A percentile compares a stretch with the other conserved stretches of the same genome.
Evolutionary conservation across 768 basidiomycete species (phyloP).

Genomic region (Boletus eberwhitei): DNA sequence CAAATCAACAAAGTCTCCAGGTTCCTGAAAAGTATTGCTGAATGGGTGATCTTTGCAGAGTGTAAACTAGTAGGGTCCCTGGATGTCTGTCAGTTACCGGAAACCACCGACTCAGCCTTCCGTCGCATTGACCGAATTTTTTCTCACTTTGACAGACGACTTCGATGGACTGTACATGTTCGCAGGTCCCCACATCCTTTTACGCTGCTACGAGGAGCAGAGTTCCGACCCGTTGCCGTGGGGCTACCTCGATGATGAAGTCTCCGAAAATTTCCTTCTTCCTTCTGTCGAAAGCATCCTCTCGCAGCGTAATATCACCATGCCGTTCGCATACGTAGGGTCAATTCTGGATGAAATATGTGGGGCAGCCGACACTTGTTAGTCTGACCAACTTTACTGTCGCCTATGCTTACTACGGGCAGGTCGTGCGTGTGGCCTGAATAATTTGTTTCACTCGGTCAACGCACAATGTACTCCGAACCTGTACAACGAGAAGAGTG

Average conservation of each 20-base stretch:
- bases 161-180: conserved; percentile 12
- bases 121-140: background rate
- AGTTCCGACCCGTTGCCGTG: conserved; percentile 6
- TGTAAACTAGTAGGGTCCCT: conserved; percentile 1
- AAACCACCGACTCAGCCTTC: background rate
- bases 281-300: background rate
- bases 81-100: conserved; percentile 10
- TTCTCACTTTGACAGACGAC: conserved; percentile 5
- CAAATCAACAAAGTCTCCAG: conserved; percentile 11
- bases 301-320: conserved; percentile 1
- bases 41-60: conserved; percentile 9
- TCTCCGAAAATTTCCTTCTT: conserved; percentile 4
- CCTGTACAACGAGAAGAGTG: conserved; percentile 16
- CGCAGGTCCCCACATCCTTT: conserved; percentile 13
- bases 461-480: background rate
- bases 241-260: background rate
- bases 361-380: conserved; percentile 7
- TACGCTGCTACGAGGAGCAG: conserved; percentile 17
- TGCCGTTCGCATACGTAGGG: conserved; percentile 5
- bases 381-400: background rate
- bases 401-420: background rate
- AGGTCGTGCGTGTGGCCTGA: conserved; percentile 6
- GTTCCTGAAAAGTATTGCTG: conserved; percentile 3
- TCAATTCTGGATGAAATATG: conserved; percentile 15
- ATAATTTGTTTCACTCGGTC: background rate